These are phyloP conservation scores for Globisporangium abappressorium DNA, from an alignment of 352 stramenopile species.

Conservation along the genomic window DNA sequence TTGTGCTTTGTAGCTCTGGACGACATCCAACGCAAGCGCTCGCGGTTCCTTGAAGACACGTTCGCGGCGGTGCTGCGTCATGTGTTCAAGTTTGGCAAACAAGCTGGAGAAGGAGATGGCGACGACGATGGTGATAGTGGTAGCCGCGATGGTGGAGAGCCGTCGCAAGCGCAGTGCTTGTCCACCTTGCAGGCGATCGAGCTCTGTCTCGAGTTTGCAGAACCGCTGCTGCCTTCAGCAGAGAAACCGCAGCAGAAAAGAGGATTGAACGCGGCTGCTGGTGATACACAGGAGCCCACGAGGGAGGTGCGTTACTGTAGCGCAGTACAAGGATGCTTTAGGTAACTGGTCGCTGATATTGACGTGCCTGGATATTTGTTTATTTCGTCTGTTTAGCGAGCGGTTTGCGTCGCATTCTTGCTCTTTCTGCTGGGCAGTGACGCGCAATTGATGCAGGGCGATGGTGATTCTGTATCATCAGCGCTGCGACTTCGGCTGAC, in stretches of 20 bases:
- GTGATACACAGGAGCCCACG: not conserved
- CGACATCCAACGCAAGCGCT: constrained; percentile 60
- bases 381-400: constrained; percentile 9
- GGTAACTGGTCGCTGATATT: not conserved
- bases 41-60: constrained; percentile 64
- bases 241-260: not conserved
- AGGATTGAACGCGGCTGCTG: not conserved
- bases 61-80: constrained; percentile 46
- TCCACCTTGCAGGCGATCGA: constrained; percentile 17
- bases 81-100: constrained; percentile 16
- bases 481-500: constrained; percentile 25
- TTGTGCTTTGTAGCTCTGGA: constrained; percentile 31
- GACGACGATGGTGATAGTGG: not conserved
- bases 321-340: not conserved
- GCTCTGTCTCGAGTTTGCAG: constrained; percentile 21
- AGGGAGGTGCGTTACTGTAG: not conserved
- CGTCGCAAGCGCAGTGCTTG: constrained; percentile 1
- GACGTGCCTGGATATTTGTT: not conserved
- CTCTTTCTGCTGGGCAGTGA: constrained; percentile 35
- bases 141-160: not conserved
- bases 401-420: constrained; percentile 35
- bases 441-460: not conserved
- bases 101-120: not conserved
- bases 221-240: constrained; percentile 18
- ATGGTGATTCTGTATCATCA: not conserved